A percentile compares a stretch with the other conserved stretches of the same genome.
Evolutionary conservation across 2,329 filamentous ascomycete genomes (phyloP).

Genomic region (Akanthomyces muscarius): DNA sequence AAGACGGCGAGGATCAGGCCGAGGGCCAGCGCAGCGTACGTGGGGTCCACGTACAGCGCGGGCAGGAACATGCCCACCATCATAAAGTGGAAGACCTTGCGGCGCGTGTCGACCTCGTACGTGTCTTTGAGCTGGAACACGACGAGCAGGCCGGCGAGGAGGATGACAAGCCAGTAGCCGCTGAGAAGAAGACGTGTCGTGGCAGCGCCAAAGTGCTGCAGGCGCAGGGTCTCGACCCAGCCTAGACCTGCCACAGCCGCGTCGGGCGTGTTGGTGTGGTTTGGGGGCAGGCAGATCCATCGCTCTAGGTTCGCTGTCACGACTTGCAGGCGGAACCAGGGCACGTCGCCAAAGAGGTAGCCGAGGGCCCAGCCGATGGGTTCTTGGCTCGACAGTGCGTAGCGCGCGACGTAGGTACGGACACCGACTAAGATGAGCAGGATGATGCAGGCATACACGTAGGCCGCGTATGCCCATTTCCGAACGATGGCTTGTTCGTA

Average conservation of each 20-base stretch:
- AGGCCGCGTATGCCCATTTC: conserved; percentile 80
- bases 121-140: conserved; percentile 71
- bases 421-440: conserved; percentile 66
- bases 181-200: conserved; percentile 76
- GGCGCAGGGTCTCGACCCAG: conserved; percentile 63
- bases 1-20: conserved; percentile 77
- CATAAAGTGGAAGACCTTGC: conserved; percentile 97
- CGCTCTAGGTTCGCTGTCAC: conserved; percentile 62
- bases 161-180: conserved; percentile 67
- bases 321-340: conserved; percentile 67
- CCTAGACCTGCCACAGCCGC: conserved; percentile 46
- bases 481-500: conserved; percentile 68
- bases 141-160: conserved; percentile 66
- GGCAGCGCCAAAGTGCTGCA: conserved; percentile 63
- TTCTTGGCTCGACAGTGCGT: conserved; percentile 68
- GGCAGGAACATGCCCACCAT: conserved; percentile 96
- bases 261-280: conserved; percentile 26
- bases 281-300: conserved; percentile 70
- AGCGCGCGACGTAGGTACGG: conserved; percentile 61
- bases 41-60: conserved; percentile 79
- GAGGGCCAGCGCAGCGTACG: conserved; percentile 77
- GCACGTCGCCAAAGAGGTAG: conserved; percentile 79
- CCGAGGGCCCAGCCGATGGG: conserved; percentile 90
- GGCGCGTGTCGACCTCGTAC: conserved; percentile 89
- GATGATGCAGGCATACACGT: conserved; percentile 67